Evolutionary conservation across 352 stramenopile species (phyloP).

Genomic region (Phytophthora tentaculata): DNA sequence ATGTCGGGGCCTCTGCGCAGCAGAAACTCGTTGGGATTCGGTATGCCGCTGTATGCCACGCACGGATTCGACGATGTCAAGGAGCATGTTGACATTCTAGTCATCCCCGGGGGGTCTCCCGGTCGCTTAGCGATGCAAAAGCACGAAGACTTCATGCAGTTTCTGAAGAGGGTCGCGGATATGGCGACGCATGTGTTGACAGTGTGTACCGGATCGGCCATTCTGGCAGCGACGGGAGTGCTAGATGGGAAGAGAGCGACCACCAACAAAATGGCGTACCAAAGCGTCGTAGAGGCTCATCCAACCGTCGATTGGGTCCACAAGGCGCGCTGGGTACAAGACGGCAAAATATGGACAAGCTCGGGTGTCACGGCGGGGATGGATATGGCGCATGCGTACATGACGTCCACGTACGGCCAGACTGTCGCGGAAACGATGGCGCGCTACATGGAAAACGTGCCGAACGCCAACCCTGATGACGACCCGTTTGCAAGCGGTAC

Average conservation of each 20-base stretch:
- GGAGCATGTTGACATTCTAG: slow-evolving; percentile 49
- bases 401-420: slow-evolving; percentile 37
- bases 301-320: slow-evolving; percentile 56
- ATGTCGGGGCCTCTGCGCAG: slow-evolving; percentile 41
- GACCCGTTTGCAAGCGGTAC: slow-evolving; percentile 59
- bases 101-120: slow-evolving; percentile 45
- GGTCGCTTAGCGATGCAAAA: slow-evolving; percentile 41
- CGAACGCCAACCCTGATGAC: slow-evolving; percentile 42
- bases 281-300: slow-evolving; percentile 35
- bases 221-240: slow-evolving; percentile 52
- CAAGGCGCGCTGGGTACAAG: slow-evolving; percentile 66
- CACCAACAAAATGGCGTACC: slow-evolving; percentile 71
- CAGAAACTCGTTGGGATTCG: slow-evolving; percentile 35
- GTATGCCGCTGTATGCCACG: slow-evolving; percentile 47
- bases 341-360: slow-evolving; percentile 64
- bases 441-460: slow-evolving; percentile 47
- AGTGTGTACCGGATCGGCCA: slow-evolving; percentile 59
- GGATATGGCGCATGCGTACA: slow-evolving; percentile 66
- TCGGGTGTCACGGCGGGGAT: slow-evolving; percentile 68
- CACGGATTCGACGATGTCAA: slow-evolving; percentile 35
- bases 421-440: slow-evolving; percentile 39
- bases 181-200: slow-evolving; percentile 48
- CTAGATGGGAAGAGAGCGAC: slow-evolving; percentile 55
- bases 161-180: slow-evolving; percentile 39
- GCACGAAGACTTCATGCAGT: slow-evolving; percentile 47